Evolutionary conservation across 2,329 filamentous ascomycete species (phyloP).

Genomic region (Hawksworthiomyces lignivorus): DNA sequence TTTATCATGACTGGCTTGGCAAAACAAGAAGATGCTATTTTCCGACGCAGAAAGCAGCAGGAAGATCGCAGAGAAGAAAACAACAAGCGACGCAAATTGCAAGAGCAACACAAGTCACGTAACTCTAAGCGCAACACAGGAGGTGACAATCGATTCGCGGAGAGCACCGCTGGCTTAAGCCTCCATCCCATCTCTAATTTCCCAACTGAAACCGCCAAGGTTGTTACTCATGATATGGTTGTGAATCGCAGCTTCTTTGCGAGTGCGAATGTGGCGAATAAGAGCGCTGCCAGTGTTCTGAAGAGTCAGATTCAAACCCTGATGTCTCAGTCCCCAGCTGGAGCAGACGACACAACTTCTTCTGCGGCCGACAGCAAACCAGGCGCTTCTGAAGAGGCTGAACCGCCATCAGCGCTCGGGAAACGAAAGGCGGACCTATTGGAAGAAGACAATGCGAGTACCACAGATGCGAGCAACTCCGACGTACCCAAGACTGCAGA

Average conservation of each 20-base stretch:
- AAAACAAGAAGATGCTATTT: constrained; percentile 90
- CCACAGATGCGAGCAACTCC: constrained; percentile 47
- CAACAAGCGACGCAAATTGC: constrained; percentile 68
- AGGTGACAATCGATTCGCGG: constrained; percentile 14
- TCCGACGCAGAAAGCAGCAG: constrained; percentile 75
- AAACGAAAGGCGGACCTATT: constrained; percentile 73
- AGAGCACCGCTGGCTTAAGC: constrained; percentile 15
- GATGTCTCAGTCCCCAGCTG: constrained; percentile 19
- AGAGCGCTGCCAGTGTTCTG: constrained; percentile 83
- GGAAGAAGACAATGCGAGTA: constrained; percentile 52
- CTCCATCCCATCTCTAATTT: constrained; percentile 37
- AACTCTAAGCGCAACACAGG: background rate
- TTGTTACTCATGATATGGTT: constrained; percentile 80
- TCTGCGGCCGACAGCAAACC: constrained; percentile 5
- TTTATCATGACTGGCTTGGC: constrained; percentile 81
- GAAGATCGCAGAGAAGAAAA: constrained; percentile 78
- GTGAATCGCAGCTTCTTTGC: constrained; percentile 62
- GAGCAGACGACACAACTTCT: background rate
- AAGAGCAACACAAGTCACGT: constrained; percentile 38
- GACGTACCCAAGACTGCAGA: constrained; percentile 37
- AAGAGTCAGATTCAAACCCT: constrained; percentile 66
- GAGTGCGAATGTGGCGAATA: constrained; percentile 76
- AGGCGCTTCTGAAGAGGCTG: no score
- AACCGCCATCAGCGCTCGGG: constrained; percentile 21
- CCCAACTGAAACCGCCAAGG: constrained; percentile 43